A percentile compares a stretch with the other conserved stretches of the same genome.
These are phyloP conservation scores for Cladosporium sp. DNA, from an alignment of 2,329 filamentous ascomycete species.

Conservation along the genomic window DNA sequence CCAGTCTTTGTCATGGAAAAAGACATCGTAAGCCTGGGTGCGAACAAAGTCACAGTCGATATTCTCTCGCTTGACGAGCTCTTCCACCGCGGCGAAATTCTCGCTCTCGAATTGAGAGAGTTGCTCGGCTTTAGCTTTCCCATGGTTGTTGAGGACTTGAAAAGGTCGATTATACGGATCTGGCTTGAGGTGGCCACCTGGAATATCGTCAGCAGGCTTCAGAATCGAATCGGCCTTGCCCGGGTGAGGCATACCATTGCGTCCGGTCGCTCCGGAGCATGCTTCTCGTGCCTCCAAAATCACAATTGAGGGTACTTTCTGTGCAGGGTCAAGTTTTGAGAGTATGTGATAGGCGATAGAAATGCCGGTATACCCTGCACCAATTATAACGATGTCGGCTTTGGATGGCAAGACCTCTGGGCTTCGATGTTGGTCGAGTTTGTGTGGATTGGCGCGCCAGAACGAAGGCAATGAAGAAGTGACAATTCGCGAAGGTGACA, in stretches of 20 bases:
- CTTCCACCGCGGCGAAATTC: slow-evolving; percentile 28
- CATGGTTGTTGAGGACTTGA: slow-evolving; percentile 21
- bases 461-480: slow-evolving; percentile 28
- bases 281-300: slow-evolving; percentile 72
- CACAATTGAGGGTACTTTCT: slow-evolving; percentile 49
- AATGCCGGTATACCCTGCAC: slow-evolving; percentile 67
- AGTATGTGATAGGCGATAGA: slow-evolving; percentile 27
- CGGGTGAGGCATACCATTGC: no score
- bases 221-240: no score
- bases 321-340: not conserved
- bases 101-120: slow-evolving; percentile 27
- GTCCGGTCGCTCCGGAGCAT: slow-evolving; percentile 72
- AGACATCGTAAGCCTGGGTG: slow-evolving; percentile 35
- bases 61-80: slow-evolving; percentile 29
- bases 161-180: slow-evolving; percentile 30
- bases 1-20: slow-evolving; percentile 25
- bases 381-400: slow-evolving; percentile 65
- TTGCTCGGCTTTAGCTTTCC: slow-evolving; percentile 26
- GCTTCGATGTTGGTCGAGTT: slow-evolving; percentile 55
- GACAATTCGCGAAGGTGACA: not conserved
- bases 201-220: no score
- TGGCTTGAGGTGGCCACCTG: slow-evolving; percentile 34
- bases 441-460: slow-evolving; percentile 40
- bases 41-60: slow-evolving; percentile 43
- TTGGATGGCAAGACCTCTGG: slow-evolving; percentile 57